Conservation (phyloP, 805 yeast genomes). For the Starmerella sirachaensis region DNA sequence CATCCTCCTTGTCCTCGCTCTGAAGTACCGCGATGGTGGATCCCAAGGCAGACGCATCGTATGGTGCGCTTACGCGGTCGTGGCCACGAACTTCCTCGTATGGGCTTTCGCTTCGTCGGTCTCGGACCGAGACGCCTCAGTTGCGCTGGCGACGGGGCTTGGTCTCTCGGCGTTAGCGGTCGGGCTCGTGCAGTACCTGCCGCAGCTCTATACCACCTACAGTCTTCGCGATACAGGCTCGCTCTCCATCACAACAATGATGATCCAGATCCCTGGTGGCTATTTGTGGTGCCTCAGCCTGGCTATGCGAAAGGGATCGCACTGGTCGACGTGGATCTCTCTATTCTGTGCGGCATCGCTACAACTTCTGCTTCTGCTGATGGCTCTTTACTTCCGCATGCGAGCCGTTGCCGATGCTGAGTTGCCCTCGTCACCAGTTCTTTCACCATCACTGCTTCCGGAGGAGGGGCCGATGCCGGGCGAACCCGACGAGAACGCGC, state of each 20-base stretch:
- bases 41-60: conserved; percentile 23
- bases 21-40: conserved; percentile 19
- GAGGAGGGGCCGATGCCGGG: not conserved
- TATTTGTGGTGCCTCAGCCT: conserved; percentile 64
- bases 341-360: conserved; percentile 57
- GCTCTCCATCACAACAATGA: conserved; percentile 67
- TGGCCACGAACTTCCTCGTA: conserved; percentile 15
- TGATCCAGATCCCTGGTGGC: conserved; percentile 84
- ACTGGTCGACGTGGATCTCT: conserved; percentile 82
- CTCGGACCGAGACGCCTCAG: not conserved
- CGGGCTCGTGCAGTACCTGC: conserved; percentile 62
- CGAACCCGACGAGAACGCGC: not conserved
- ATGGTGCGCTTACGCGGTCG: no score
- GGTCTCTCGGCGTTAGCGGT: conserved; percentile 56
- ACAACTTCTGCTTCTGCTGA: conserved; percentile 47
- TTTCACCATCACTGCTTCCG: conserved; percentile 3
- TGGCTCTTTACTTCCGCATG: conserved; percentile 46
- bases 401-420: not conserved
- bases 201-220: conserved; percentile 65
- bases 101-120: not conserved
- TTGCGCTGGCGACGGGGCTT: conserved; percentile 27
- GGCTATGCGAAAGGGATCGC: conserved; percentile 58
- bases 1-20: conserved; percentile 23
- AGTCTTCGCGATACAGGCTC: conserved; percentile 65
- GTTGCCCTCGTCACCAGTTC: no score